Conservation (phyloP, 306 rosid species). For the Alnus rubra region DNA sequence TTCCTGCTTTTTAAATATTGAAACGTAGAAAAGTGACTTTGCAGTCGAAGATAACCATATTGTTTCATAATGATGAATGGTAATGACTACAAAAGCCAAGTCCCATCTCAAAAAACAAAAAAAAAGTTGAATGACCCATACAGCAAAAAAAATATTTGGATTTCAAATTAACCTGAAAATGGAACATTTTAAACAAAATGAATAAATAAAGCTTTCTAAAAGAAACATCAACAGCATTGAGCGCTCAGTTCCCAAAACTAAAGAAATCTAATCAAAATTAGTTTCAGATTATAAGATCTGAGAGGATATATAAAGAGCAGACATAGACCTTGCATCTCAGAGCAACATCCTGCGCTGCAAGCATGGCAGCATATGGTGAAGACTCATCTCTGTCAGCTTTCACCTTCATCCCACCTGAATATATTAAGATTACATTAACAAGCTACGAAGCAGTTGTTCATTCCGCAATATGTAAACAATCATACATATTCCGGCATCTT, state of each 20-base stretch:
- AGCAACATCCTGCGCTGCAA: conserved; percentile 90
- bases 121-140: background rate
- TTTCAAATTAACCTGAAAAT: background rate
- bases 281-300: background rate
- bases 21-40: background rate
- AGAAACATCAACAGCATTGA: background rate
- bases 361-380: conserved; percentile 89
- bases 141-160: background rate
- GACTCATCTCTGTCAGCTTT: conserved; percentile 88
- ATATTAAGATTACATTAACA: background rate
- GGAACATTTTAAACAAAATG: background rate
- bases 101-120: background rate
- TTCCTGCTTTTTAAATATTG: conserved; percentile 45
- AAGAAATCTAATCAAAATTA: background rate
- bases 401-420: conserved; percentile 84
- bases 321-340: conserved; percentile 67
- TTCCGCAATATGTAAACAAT: background rate
- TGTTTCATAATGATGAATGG: background rate
- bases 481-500: background rate
- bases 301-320: background rate
- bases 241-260: background rate
- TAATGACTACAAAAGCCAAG: background rate
- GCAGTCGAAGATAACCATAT: background rate
- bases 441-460: background rate
- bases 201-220: background rate